A percentile compares a stretch with the other conserved stretches of the same genome.
Conservation (phyloP, 768 basidiomycete genomes). For the Lepiota venenata region DNA sequence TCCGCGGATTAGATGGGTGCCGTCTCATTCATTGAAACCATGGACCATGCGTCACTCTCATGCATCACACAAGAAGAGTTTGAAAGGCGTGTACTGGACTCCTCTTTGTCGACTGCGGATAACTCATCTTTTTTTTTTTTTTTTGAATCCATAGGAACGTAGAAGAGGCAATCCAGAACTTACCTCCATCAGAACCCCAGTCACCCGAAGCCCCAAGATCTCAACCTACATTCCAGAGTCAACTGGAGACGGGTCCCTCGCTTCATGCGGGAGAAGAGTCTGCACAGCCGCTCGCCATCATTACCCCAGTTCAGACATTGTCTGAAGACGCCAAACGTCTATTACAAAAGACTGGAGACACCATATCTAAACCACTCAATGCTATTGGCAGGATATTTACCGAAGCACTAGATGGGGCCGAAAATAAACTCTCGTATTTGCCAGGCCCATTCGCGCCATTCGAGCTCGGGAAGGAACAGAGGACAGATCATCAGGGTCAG, state of each 20-base stretch:
- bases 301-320: constrained; percentile 48
- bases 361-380: constrained; percentile 85
- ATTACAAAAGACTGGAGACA: constrained; percentile 88
- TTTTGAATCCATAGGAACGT: constrained; percentile 36
- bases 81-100: constrained; percentile 50
- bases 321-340: constrained; percentile 77
- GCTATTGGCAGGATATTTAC: constrained; percentile 87
- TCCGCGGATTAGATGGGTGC: constrained; percentile 74
- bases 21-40: constrained; percentile 95
- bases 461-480: constrained; percentile 54
- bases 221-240: constrained; percentile 20
- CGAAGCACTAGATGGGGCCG: constrained; percentile 73
- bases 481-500: constrained; percentile 25
- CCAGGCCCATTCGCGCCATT: constrained; percentile 71
- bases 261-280: constrained; percentile 86
- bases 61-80: constrained; percentile 93
- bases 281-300: constrained; percentile 71
- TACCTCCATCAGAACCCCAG: constrained; percentile 41
- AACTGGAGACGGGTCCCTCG: constrained; percentile 23
- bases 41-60: constrained; percentile 95
- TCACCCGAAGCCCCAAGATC: constrained; percentile 30
- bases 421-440: constrained; percentile 60
- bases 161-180: constrained; percentile 47
- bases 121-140: background rate
- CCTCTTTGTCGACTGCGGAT: background rate